phyloP scores from a whole-genome alignment of 2,329 filamentous ascomycete genomes.

The Macrophomina pseudophaseolina region DNA sequence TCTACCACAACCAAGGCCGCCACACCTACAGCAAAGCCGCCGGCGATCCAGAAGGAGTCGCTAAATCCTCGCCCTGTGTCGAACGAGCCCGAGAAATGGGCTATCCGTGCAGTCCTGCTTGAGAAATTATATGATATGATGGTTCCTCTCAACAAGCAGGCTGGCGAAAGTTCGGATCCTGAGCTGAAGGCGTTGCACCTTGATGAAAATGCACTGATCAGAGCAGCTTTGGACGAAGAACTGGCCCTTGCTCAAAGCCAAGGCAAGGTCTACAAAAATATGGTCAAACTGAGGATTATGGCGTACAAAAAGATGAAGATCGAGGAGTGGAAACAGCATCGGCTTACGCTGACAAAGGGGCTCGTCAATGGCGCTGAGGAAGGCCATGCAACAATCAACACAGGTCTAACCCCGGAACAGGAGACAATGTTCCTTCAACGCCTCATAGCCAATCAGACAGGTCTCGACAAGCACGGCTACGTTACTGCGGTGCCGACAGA shows the following conservation, averaged over 20 bases:
- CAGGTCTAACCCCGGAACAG: constrained; percentile 69
- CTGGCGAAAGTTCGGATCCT: constrained; percentile 58
- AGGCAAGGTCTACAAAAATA: constrained; percentile 75
- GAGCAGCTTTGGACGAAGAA: constrained; percentile 76
- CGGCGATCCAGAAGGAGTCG: constrained; percentile 45
- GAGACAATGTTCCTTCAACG: constrained; percentile 69
- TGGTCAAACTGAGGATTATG: constrained; percentile 81
- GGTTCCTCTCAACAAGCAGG: constrained; percentile 67
- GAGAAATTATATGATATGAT: constrained; percentile 70
- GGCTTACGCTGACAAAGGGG: constrained; percentile 39
- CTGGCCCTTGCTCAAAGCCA: constrained; percentile 73
- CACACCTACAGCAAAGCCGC: constrained; percentile 5
- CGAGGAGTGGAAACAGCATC: constrained; percentile 72
- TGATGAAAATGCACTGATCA: constrained; percentile 70
- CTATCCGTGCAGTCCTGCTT: constrained; percentile 48
- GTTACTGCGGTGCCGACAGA: constrained; percentile 70
- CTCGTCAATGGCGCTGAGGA: constrained; percentile 31
- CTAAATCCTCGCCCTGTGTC: constrained; percentile 72
- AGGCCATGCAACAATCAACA: constrained; percentile 63
- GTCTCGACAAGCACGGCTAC: constrained; percentile 75
- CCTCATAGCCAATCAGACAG: constrained; percentile 67
- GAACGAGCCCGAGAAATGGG: constrained; percentile 49
- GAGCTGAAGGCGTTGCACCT: constrained; percentile 62
- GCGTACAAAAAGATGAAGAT: constrained; percentile 75
- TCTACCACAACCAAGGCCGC: constrained; percentile 28